Conservation (phyloP, 1,284 basidiomycete genomes). For the Boletus sp. region DNA sequence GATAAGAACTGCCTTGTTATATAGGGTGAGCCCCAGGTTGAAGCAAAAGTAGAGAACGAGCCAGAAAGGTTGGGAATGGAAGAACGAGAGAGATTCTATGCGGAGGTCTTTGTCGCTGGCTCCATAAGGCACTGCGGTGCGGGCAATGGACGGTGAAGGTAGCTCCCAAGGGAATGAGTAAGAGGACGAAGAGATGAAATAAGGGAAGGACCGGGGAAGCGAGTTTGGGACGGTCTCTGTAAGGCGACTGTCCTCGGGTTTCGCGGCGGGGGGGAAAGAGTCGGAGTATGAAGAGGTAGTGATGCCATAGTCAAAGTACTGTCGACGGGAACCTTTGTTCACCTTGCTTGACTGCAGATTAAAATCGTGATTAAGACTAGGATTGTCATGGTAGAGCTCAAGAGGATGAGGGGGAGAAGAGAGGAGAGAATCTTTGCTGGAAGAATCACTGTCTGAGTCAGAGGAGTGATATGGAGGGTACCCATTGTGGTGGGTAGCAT, state of each 20-base stretch:
- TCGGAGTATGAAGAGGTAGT: conserved; percentile 1
- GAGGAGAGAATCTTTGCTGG: conserved; percentile 4
- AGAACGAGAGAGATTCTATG: conserved; percentile 18
- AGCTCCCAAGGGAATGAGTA: conserved; percentile 24
- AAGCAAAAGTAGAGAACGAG: conserved; percentile 80
- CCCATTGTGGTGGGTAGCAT: not conserved
- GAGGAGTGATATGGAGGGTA: not conserved
- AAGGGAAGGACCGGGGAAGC: not conserved
- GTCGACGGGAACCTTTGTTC: conserved; percentile 17
- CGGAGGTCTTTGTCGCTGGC: conserved; percentile 6
- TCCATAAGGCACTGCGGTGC: conserved; percentile 1
- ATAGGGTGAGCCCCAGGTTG: conserved; percentile 86
- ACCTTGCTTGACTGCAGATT: conserved; percentile 11
- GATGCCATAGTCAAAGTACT: conserved; percentile 24
- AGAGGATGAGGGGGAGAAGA: conserved; percentile 1
- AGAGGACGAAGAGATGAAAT: conserved; percentile 1
- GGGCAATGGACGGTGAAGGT: conserved; percentile 16
- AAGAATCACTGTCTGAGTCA: conserved; percentile 14
- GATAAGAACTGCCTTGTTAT: conserved; percentile 88
- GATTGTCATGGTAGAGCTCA: conserved; percentile 10
- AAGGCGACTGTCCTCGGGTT: conserved; percentile 5
- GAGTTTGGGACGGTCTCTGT: not conserved
- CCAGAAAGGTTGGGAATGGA: conserved; percentile 51
- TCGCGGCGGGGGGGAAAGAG: conserved; percentile 4
- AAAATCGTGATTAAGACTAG: conserved; percentile 1